Evolutionary conservation across 2,329 filamentous ascomycete species (phyloP).

Genomic region (Xylariaceae sp.): DNA sequence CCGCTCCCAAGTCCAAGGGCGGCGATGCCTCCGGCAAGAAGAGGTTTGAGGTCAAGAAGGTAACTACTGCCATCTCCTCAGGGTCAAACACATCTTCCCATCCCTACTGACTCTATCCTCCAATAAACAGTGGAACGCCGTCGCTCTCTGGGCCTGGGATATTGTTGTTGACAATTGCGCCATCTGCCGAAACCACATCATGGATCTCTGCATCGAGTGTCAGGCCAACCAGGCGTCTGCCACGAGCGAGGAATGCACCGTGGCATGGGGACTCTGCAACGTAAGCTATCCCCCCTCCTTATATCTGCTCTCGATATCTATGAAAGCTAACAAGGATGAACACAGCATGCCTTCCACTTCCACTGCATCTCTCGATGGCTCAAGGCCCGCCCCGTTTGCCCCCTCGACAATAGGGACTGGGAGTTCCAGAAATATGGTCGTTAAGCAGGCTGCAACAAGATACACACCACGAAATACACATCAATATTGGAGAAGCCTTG

Average conservation of each 20-base stretch:
- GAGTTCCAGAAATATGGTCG: constrained; percentile 98
- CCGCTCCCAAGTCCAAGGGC: constrained; percentile 45
- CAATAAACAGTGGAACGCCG: constrained; percentile 98
- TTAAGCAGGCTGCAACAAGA: too few relatives aligned
- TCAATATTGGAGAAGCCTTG: too few relatives aligned
- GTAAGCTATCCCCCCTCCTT: constrained; percentile 52
- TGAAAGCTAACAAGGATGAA: neutral
- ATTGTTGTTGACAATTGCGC: constrained; percentile 99
- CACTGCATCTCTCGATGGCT: constrained; percentile 99
- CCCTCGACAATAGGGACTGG: constrained; percentile 97
- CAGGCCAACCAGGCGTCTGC: constrained; percentile 98
- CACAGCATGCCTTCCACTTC: constrained; percentile 97
- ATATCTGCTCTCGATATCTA: neutral
- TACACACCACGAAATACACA: too few relatives aligned
- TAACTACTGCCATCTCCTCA: constrained; percentile 39
- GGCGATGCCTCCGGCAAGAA: constrained; percentile 65
- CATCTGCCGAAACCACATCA: constrained; percentile 98
- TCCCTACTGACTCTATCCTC: constrained; percentile 13
- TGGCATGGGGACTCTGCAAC: constrained; percentile 99
- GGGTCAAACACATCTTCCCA: neutral
- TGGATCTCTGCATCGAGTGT: constrained; percentile 99
- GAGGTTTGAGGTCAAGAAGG: constrained; percentile 99
- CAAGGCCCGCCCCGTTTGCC: constrained; percentile 98
- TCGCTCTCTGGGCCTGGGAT: constrained; percentile 98
- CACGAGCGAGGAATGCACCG: constrained; percentile 96